Base-by-base conservation (phyloP, 2,329 filamentous ascomycete genomes). In the Fusarium sp. region DNA sequence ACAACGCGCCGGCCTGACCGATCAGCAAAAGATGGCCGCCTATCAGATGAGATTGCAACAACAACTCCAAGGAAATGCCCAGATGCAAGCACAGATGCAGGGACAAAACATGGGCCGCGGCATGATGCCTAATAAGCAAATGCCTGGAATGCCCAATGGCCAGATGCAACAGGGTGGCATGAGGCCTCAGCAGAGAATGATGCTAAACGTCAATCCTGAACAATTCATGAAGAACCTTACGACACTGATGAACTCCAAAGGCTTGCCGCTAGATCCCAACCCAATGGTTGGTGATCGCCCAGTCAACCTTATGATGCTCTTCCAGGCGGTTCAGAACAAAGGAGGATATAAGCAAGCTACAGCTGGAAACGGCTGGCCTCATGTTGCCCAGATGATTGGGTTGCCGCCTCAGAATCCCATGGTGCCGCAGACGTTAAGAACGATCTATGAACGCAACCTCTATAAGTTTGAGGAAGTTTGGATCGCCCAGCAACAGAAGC, bases 41-140 rank as follows among this genome's bases (percentile, higher is more conserved):
- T 94, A 96, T 71, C 91, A 96, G 68, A 91, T 96, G 86, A 90
- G 91, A 59, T 77, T 96, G 48, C 91, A 96, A 70, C 87, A 90
- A 53, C 91, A 93, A 70, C 83, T 90, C 36, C 87, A 91, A 60
- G 76, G 76, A 9, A 82, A 80, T 34, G 81, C 84, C 72, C 80
- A 83, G 46, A 80, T 80, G 74, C 75, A 76, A 50, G 77, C 78
- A 12, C 83, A 86, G 56, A 81, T 88, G 79, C 85, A 85, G 64
- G 67, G 72, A 12, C 77, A 78, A 56, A 69, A 62, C 26, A 76
- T 78, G 75, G 80, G 78, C 19, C 80, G 78, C 51, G 83, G 75
- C 52, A 82, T 84, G 78, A 83, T 86, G 79, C 77, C 78, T 3
- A 83, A 85, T 70, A 83, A 82, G 64, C 81, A 75, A 48, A 77